phyloP scores from a whole-genome alignment of 2,329 filamentous ascomycete species.

The Claviceps sp. region DNA sequence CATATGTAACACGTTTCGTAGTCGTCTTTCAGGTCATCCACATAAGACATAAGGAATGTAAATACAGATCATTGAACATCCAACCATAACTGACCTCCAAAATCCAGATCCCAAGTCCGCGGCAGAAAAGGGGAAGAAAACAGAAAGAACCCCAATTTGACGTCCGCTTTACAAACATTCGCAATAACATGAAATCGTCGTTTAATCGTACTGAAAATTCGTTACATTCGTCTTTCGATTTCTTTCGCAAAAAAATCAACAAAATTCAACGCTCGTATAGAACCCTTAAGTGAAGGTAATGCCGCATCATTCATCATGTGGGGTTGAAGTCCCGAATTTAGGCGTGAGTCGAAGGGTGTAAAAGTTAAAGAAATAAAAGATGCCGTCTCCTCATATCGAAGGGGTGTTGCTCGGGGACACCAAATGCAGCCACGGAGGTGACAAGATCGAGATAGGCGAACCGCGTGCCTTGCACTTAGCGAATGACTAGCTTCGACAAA shows the following conservation, averaged over 20 bases:
- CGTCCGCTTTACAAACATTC: not conserved
- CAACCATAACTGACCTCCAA: not conserved
- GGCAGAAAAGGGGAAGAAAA: not conserved
- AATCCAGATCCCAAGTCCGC: not conserved
- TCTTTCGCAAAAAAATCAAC: too few species aligned
- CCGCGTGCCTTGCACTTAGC: constrained; percentile 47
- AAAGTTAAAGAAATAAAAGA: constrained; percentile 12
- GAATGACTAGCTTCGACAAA: constrained; percentile 86
- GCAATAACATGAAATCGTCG: constrained; percentile 14
- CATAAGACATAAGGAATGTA: constrained; percentile 9
- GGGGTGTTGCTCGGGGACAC: too few species aligned
- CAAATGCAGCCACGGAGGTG: not conserved
- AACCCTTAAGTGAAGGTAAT: too few species aligned
- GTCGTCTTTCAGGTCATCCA: constrained; percentile 1
- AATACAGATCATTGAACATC: constrained; percentile 13
- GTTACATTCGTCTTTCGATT: constrained; percentile 9
- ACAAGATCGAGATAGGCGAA: not conserved
- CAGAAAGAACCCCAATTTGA: not conserved
- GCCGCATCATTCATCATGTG: too few species aligned
- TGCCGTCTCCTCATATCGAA: not conserved
- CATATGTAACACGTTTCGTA: not conserved
- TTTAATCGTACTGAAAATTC: constrained; percentile 17
- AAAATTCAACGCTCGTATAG: not conserved
- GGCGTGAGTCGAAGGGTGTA: constrained; percentile 15
- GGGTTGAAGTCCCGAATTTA: constrained; percentile 13